Conservation (phyloP, 805 yeast genomes). For the Myxozyma neglecta region DNA sequence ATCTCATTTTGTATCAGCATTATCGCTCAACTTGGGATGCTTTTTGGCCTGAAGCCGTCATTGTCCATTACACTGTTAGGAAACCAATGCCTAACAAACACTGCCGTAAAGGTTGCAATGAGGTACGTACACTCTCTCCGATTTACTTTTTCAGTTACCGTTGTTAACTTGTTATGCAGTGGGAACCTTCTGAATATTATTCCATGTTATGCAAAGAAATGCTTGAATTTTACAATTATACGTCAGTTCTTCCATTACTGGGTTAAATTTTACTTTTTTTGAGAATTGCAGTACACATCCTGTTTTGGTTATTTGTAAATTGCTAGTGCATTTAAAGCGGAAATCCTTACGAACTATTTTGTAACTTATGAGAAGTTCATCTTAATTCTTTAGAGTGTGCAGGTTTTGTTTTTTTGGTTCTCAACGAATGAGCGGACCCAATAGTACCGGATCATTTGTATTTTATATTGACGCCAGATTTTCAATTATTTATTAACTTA, state of each 20-base stretch:
- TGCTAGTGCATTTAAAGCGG: no score
- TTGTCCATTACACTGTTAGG: slow-evolving; percentile 33
- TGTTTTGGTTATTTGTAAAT: no score
- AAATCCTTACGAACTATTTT: no score
- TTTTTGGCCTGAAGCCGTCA: slow-evolving; percentile 35
- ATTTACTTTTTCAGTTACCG: neutral
- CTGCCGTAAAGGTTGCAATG: slow-evolving; percentile 28
- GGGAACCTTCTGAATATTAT: slow-evolving; percentile 34
- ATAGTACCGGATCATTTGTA: no score
- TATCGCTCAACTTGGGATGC: slow-evolving; percentile 32
- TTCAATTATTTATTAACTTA: no score
- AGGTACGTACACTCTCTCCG: slow-evolving; percentile 14
- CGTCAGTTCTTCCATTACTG: slow-evolving; percentile 28
- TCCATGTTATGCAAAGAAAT: slow-evolving; percentile 34
- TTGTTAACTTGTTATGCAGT: neutral
- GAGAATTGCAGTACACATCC: no score
- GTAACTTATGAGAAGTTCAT: no score
- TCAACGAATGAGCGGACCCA: no score
- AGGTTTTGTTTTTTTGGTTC: no score
- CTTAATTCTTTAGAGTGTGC: no score
- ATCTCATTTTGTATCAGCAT: slow-evolving; percentile 33
- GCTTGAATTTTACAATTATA: slow-evolving; percentile 33
- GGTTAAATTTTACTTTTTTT: slow-evolving; percentile 12
- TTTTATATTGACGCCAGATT: no score
- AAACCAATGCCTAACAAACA: slow-evolving; percentile 31